These are phyloP conservation scores for Xylaria palmicola DNA, from an alignment of 495 filamentous ascomycete species.

Conservation along the genomic window DNA sequence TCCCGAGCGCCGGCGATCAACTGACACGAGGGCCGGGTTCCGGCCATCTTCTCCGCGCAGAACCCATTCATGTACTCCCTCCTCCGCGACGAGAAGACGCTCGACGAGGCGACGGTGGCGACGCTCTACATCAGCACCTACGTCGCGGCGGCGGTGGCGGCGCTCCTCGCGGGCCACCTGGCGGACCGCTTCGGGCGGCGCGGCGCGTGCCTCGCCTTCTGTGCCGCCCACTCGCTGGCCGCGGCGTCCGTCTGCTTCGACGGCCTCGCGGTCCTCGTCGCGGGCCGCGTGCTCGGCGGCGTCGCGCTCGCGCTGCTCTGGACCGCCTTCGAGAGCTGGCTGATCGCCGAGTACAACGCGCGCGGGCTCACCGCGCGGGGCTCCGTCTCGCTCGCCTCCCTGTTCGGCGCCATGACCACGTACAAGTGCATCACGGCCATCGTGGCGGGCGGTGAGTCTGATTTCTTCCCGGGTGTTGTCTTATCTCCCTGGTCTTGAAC, in stretches of 20 bases:
- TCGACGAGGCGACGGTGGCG: slow-evolving; percentile 44
- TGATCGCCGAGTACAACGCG: slow-evolving; percentile 48
- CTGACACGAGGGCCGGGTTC: too few relatives aligned
- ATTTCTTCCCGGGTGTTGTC: neutral
- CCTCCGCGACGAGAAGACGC: slow-evolving; percentile 44
- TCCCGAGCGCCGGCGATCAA: too few relatives aligned
- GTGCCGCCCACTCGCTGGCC: slow-evolving; percentile 44
- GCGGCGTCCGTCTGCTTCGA: slow-evolving; percentile 44
- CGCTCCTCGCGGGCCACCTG: slow-evolving; percentile 44
- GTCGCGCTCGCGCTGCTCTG: slow-evolving; percentile 47
- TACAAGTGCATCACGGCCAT: slow-evolving; percentile 47
- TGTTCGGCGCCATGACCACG: slow-evolving; percentile 49
- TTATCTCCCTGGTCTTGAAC: neutral
- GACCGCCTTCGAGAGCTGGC: slow-evolving; percentile 50
- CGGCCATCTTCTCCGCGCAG: too few relatives aligned
- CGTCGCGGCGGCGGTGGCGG: slow-evolving; percentile 44
- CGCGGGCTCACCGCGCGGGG: slow-evolving; percentile 24
- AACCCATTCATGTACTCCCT: slow-evolving; percentile 51
- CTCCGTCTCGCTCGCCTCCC: slow-evolving; percentile 31
- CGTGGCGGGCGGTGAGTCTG: slow-evolving; percentile 21
- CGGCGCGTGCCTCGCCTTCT: slow-evolving; percentile 42
- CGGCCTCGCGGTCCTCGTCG: slow-evolving; percentile 37
- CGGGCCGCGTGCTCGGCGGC: slow-evolving; percentile 44
- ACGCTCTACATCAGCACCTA: slow-evolving; percentile 46
- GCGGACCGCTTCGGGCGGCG: slow-evolving; percentile 46